phyloP scores from a whole-genome alignment of 23 red algal species.

The Chondrus crispus region DNA sequence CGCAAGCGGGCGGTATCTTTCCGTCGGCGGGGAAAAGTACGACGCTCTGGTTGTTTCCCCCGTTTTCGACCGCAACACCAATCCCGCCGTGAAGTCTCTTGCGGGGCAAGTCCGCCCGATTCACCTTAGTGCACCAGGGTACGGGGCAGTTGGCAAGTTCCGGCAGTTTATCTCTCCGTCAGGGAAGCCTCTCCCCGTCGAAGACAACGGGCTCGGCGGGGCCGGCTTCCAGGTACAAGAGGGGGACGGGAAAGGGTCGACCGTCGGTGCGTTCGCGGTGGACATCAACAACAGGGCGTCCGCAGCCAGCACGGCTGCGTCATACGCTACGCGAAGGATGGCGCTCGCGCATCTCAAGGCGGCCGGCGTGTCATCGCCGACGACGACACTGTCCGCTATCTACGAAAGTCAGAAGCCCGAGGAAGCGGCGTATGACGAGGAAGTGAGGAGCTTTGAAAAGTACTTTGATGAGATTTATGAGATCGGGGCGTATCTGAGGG shows the following conservation, averaged over 20 bases:
- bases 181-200: neutral
- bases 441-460: neutral
- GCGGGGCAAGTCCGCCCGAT: neutral
- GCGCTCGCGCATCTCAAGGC: conserved; percentile 41
- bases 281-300: conserved; percentile 57
- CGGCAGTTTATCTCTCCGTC: neutral
- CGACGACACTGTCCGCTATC: neutral
- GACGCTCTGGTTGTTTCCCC: conserved; percentile 13
- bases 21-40: neutral
- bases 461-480: conserved; percentile 19
- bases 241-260: neutral
- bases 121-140: neutral
- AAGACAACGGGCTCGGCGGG: conserved; percentile 17
- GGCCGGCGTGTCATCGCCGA: neutral
- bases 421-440: neutral
- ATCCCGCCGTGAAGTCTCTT: neutral
- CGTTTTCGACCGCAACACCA: neutral
- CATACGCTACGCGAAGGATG: conserved; percentile 21
- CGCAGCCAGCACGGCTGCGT: neutral
- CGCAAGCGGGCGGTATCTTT: no score
- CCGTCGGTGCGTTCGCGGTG: conserved; percentile 12
- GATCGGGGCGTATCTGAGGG: conserved; percentile 18
- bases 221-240: neutral
- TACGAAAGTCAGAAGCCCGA: neutral
- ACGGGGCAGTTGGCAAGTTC: conserved; percentile 26